A percentile compares a stretch with the other conserved stretches of the same genome.
Evolutionary conservation across 1,139 yeast species (phyloP).

Genomic region (Saccharomycopsis crataegensis): DNA sequence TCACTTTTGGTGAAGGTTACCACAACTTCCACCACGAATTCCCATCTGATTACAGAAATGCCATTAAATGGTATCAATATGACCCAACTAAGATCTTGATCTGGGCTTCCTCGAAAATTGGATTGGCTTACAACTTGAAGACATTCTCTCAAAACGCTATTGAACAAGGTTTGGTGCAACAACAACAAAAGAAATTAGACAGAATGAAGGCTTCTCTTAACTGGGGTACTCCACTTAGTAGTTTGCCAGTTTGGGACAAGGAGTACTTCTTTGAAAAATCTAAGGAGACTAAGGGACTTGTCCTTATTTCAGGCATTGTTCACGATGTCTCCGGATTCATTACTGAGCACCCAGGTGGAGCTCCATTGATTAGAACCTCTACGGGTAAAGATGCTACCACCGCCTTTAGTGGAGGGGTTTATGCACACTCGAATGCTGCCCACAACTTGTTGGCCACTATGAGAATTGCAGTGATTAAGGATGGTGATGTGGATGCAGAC

Average conservation of each 20-base stretch:
- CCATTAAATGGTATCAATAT: conserved; percentile 96
- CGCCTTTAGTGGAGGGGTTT: conserved; percentile 97
- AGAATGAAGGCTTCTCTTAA: conserved; percentile 66
- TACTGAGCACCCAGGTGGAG: conserved; percentile 97
- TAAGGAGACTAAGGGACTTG: conserved; percentile 48
- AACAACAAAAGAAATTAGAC: conserved; percentile 92
- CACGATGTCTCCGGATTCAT: conserved; percentile 84
- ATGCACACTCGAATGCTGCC: conserved; percentile 95
- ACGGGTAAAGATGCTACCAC: conserved; percentile 95
- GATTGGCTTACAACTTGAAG: conserved; percentile 85
- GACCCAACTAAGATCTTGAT: conserved; percentile 91
- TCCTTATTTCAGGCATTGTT: conserved; percentile 87
- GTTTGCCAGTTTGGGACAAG: conserved; percentile 88
- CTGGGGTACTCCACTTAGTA: conserved; percentile 88
- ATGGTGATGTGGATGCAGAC: conserved; percentile 45
- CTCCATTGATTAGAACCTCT: conserved; percentile 76
- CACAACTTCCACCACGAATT: conserved; percentile 99
- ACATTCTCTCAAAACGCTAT: conserved; percentile 92
- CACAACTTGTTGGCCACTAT: conserved; percentile 90
- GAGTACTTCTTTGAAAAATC: conserved; percentile 70
- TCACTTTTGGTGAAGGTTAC: conserved; percentile 97
- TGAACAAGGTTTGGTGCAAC: conserved; percentile 93
- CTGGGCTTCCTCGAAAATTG: conserved; percentile 63
- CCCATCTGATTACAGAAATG: conserved; percentile 97
- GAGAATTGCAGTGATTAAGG: conserved; percentile 90